phyloP scores from a whole-genome alignment of 2,329 filamentous ascomycete species.

The Ophiostoma novo-ulmi region DNA sequence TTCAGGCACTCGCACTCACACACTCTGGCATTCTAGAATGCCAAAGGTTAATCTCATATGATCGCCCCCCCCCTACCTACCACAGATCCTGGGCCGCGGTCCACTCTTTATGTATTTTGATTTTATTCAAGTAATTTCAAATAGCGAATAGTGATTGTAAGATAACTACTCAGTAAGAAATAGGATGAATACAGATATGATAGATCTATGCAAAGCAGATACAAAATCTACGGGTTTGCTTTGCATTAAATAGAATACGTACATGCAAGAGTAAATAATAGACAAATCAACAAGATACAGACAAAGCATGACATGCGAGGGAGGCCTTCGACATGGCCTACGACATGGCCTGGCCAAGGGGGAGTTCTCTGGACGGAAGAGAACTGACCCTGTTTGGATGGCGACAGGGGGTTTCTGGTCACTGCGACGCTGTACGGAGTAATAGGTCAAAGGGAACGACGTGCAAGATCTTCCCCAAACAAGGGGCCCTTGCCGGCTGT shows the following conservation, averaged over 20 bases:
- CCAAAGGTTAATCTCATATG: constrained; percentile 33
- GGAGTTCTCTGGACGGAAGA: constrained; percentile 7
- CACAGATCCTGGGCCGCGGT: not conserved
- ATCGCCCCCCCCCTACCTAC: constrained; percentile 27
- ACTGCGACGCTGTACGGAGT: not conserved
- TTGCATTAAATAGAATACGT: not conserved
- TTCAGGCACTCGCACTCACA: not conserved
- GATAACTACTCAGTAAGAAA: too few species aligned
- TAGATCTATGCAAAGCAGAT: too few species aligned
- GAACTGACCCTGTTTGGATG: constrained; percentile 7
- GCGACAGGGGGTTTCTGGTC: not conserved
- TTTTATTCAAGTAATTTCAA: too few species aligned
- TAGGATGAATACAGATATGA: too few species aligned
- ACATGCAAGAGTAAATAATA: not conserved
- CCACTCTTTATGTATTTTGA: not conserved
- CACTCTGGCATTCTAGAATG: constrained; percentile 29
- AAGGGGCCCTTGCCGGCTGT: constrained; percentile 3
- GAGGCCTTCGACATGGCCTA: not conserved
- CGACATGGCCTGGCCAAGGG: not conserved
- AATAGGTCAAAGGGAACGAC: not conserved
- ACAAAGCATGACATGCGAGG: not conserved
- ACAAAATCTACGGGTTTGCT: too few species aligned
- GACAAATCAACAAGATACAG: not conserved
- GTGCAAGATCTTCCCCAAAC: not conserved
- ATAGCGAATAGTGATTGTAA: too few species aligned